phyloP scores from a whole-genome alignment of 371 early-diverging fungal species.

The Rhizopus stolonifer region DNA sequence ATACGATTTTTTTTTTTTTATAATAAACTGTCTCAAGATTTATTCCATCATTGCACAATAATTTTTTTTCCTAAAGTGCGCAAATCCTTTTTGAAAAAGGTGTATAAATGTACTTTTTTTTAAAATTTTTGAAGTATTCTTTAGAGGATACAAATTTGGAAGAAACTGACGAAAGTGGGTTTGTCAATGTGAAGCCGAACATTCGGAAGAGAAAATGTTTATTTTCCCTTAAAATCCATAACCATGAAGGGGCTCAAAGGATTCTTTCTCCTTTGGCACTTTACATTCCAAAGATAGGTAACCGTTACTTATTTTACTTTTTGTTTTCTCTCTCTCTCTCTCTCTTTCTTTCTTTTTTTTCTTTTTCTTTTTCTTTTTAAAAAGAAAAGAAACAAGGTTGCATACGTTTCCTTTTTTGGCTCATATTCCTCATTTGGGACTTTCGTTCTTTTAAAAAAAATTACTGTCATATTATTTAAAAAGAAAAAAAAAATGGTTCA shows the following conservation, averaged over 20 bases:
- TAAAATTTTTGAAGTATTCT: too few relatives aligned
- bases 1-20: too few relatives aligned
- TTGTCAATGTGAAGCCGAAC: neutral
- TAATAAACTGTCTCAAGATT: too few relatives aligned
- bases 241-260: too few relatives aligned
- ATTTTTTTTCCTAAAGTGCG: too few relatives aligned
- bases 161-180: constrained; percentile 3
- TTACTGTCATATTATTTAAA: neutral
- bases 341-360: neutral
- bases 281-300: neutral
- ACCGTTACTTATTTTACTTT: neutral
- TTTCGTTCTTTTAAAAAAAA: constrained; percentile 2
- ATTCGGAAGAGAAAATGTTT: neutral
- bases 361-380: neutral
- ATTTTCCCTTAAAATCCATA: too few relatives aligned
- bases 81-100: too few relatives aligned
- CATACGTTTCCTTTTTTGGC: neutral
- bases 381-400: neutral
- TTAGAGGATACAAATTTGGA: neutral
- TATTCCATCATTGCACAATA: too few relatives aligned
- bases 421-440: constrained; percentile 4
- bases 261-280: too few relatives aligned
- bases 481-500: neutral
- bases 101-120: too few relatives aligned
- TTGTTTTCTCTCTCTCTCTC: neutral